Conservation (phyloP, 345 rosid genomes). For the Populus deltoides region DNA sequence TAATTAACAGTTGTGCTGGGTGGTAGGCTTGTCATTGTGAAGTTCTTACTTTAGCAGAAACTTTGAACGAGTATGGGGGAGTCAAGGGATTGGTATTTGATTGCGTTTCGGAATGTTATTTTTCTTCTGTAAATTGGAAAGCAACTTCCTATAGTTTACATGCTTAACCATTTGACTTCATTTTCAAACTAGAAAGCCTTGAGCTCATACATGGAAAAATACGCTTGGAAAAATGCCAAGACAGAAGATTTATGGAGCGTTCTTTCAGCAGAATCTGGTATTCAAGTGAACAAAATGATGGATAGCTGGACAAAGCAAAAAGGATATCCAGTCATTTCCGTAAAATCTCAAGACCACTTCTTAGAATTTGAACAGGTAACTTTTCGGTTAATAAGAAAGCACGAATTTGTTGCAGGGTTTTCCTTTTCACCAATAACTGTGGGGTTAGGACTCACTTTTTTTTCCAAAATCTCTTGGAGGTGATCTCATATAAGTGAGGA, state of each 20-base stretch:
- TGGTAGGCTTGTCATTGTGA: too few relatives aligned
- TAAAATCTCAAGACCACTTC: slow-evolving; percentile 21
- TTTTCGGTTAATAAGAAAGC: background rate
- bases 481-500: background rate
- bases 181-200: slow-evolving; percentile 27
- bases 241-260: slow-evolving; percentile 40
- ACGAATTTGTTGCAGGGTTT: background rate
- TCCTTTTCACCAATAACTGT: too few relatives aligned
- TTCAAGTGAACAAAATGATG: slow-evolving; percentile 31
- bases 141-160: background rate
- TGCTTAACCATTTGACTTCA: background rate
- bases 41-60: too few relatives aligned
- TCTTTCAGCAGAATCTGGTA: slow-evolving; percentile 31
- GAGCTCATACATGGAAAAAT: slow-evolving; percentile 35
- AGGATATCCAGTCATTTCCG: slow-evolving; percentile 40
- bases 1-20: too few relatives aligned
- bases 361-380: slow-evolving; percentile 42
- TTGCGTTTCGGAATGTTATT: too few relatives aligned
- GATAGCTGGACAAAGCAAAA: slow-evolving; percentile 45
- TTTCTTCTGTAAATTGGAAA: background rate
- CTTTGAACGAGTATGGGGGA: too few relatives aligned
- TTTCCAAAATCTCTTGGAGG: background rate
- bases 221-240: slow-evolving; percentile 39
- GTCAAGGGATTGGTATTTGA: too few relatives aligned
- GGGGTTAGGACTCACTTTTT: too few relatives aligned